Evolutionary conservation across 192 early-diverging fungal species (phyloP).

Genomic region (Glomus cerebriforme): DNA sequence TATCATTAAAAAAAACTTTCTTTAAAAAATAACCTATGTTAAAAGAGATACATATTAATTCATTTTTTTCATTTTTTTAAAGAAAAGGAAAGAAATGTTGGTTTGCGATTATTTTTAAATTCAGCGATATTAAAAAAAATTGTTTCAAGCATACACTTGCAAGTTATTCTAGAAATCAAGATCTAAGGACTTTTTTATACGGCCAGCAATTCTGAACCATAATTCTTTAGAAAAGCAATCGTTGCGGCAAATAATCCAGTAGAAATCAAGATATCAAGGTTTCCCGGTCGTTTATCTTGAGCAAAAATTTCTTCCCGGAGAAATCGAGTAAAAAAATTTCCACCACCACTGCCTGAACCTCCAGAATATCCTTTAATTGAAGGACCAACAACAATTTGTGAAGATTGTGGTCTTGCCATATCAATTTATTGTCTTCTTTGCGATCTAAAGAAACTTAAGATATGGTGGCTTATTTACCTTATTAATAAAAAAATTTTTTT

Average conservation of each 20-base stretch:
- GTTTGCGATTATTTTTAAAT: too few species aligned
- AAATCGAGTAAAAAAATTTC: conserved; percentile 28
- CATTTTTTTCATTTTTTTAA: too few species aligned
- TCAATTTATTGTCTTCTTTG: neutral
- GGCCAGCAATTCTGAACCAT: conserved; percentile 41
- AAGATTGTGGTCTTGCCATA: neutral
- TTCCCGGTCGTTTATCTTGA: conserved; percentile 45
- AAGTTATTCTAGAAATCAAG: neutral
- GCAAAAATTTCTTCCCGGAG: conserved; percentile 45
- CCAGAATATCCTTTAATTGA: neutral
- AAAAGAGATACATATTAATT: too few species aligned
- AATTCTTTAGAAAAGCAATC: conserved; percentile 47
- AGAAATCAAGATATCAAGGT: conserved; percentile 47
- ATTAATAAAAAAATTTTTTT: too few species aligned
- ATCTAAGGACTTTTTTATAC: neutral
- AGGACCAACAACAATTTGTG: neutral
- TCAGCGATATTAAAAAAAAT: neutral
- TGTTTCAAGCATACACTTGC: neutral
- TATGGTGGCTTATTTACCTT: neutral
- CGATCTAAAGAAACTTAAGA: neutral
- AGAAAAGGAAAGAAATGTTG: too few species aligned
- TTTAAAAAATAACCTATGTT: too few species aligned
- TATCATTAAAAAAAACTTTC: too few species aligned
- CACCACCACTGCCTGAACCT: neutral
- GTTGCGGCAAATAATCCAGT: conserved; percentile 44